Evolutionary conservation across 495 filamentous ascomycete genomes (phyloP).

Genomic region (Aspergillus affinis): DNA sequence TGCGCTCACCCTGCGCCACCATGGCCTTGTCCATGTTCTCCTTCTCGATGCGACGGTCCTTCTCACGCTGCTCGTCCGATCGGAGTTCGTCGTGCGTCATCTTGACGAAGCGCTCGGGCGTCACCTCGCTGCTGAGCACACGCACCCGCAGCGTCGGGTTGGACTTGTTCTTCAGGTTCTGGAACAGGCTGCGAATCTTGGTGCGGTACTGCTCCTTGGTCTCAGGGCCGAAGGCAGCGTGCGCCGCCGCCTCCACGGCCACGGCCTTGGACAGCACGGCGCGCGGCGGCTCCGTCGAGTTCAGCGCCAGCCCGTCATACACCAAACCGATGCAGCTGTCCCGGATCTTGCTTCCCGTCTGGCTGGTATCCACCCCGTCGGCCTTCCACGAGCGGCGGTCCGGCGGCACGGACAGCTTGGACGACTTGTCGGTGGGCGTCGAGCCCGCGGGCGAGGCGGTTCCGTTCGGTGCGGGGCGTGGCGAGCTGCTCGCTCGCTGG

Average conservation of each 20-base stretch:
- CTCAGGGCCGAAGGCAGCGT: slow-evolving; percentile 61
- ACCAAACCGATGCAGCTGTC: slow-evolving; percentile 86
- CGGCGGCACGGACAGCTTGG: slow-evolving; percentile 68
- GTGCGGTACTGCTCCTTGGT: slow-evolving; percentile 68
- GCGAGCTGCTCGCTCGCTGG: slow-evolving; percentile 40
- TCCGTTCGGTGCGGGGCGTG: slow-evolving; percentile 42
- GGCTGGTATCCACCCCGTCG: slow-evolving; percentile 71
- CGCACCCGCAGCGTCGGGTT: slow-evolving; percentile 73
- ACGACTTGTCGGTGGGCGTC: slow-evolving; percentile 45
- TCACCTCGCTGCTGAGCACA: slow-evolving; percentile 72
- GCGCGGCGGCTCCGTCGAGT: slow-evolving; percentile 45
- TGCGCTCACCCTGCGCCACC: slow-evolving; percentile 84
- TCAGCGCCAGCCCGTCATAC: slow-evolving; percentile 66
- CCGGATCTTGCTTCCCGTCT: slow-evolving; percentile 66
- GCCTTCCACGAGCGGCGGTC: slow-evolving; percentile 76
- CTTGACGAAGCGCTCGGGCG: slow-evolving; percentile 67
- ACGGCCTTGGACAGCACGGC: slow-evolving; percentile 65
- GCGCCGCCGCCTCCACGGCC: slow-evolving; percentile 74
- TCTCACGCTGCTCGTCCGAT: slow-evolving; percentile 63
- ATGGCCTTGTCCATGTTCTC: slow-evolving; percentile 96
- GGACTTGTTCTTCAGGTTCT: slow-evolving; percentile 89
- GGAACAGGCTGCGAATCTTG: slow-evolving; percentile 88
- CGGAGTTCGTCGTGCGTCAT: slow-evolving; percentile 78
- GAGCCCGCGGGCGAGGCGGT: slow-evolving; percentile 37
- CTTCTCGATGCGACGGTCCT: slow-evolving; percentile 69